Percentiles rank a stretch among this genome's conserved stretches.
These are phyloP conservation scores for Didymella pinodella DNA, from an alignment of 2,329 filamentous ascomycete genomes.

Conservation along the genomic window DNA sequence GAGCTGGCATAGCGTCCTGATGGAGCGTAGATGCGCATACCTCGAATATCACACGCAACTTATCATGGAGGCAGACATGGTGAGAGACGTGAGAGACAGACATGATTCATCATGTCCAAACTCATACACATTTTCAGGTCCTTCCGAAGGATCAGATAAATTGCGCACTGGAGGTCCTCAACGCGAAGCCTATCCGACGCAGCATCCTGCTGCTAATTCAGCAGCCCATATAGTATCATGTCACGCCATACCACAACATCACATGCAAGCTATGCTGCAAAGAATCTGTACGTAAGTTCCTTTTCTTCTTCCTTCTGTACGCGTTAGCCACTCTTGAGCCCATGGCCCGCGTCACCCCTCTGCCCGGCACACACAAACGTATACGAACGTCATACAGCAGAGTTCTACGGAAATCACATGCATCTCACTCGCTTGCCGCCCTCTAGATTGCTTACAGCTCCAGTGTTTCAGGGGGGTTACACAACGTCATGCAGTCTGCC, in stretches of 20 bases:
- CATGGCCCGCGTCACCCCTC: slow-evolving; percentile 6
- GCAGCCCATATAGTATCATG: neutral
- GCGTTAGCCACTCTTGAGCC: slow-evolving; percentile 5
- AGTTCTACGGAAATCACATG: slow-evolving; percentile 1
- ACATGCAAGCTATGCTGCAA: slow-evolving; percentile 15
- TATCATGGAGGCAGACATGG: neutral
- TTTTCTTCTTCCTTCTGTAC: neutral
- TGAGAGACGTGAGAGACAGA: neutral
- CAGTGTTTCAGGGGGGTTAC: slow-evolving; percentile 15
- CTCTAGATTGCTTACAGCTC: slow-evolving; percentile 11
- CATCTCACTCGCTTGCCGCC: slow-evolving; percentile 7
- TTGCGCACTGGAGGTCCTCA: neutral
- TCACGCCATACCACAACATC: neutral
- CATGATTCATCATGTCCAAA: neutral
- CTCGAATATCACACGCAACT: neutral
- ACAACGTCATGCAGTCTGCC: slow-evolving; percentile 14
- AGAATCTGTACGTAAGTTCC: neutral
- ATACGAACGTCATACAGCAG: neutral
- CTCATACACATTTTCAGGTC: neutral
- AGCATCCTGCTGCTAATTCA: neutral
- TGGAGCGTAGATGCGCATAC: neutral
- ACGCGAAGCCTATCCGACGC: neutral
- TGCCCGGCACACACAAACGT: slow-evolving; percentile 2
- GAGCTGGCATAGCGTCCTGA: neutral
- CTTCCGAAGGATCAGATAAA: neutral